phyloP scores from a whole-genome alignment of 2,329 filamentous ascomycete species.

The Hawksworthiomyces lignivorus region DNA sequence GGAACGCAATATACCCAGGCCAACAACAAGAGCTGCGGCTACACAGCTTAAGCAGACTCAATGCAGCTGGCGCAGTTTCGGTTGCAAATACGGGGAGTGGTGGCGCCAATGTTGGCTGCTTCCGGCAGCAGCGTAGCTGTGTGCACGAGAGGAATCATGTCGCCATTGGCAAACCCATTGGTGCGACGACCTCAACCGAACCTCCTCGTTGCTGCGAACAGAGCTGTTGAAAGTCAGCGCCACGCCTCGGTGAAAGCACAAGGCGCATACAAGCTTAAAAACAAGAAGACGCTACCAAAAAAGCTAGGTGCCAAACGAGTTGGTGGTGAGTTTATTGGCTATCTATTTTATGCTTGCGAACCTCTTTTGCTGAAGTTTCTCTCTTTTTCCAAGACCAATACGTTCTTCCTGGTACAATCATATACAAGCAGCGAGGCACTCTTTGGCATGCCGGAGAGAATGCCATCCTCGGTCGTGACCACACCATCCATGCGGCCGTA shows the following conservation, averaged over 20 bases:
- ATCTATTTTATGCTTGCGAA: background rate
- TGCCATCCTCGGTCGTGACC: slow-evolving; percentile 87
- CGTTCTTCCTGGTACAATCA: slow-evolving; percentile 92
- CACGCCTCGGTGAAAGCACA: slow-evolving; percentile 56
- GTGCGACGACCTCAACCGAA: too few species aligned
- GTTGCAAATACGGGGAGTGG: slow-evolving; percentile 38
- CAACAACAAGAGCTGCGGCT: too few species aligned
- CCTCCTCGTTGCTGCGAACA: slow-evolving; percentile 27
- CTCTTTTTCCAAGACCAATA: slow-evolving; percentile 59
- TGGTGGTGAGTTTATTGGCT: slow-evolving; percentile 58
- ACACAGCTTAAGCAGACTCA: too few species aligned
- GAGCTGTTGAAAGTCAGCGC: slow-evolving; percentile 41
- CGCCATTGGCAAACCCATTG: too few species aligned
- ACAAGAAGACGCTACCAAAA: slow-evolving; percentile 59
- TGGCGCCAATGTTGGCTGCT: too few species aligned
- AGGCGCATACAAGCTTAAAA: slow-evolving; percentile 58
- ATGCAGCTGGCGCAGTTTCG: slow-evolving; percentile 42
- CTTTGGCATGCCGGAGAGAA: slow-evolving; percentile 95
- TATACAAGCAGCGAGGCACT: slow-evolving; percentile 94
- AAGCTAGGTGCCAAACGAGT: slow-evolving; percentile 91
- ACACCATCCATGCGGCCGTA: slow-evolving; percentile 83
- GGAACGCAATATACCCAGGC: too few species aligned
- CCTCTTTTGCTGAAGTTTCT: background rate
- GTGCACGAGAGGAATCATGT: too few species aligned
- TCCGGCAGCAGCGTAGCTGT: too few species aligned